A percentile compares a stretch with the other conserved stretches of the same genome.
Evolutionary conservation across 768 basidiomycete genomes (phyloP).

Genomic region (Roridomyces roridus): DNA sequence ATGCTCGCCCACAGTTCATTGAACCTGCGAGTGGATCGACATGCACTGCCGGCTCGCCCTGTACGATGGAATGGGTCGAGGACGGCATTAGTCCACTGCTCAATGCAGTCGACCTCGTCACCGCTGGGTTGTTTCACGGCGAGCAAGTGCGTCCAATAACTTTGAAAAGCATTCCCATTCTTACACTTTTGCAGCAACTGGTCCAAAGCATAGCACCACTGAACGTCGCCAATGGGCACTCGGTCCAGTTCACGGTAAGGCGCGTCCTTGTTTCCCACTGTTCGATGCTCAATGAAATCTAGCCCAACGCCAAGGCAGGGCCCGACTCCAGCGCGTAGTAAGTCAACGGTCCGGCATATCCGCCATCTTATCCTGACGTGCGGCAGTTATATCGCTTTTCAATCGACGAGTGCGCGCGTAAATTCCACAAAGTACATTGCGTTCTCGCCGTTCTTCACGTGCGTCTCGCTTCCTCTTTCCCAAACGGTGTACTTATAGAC

Average conservation of each 20-base stretch:
- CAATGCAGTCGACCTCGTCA: constrained; percentile 52
- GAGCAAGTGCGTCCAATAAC: too few relatives aligned
- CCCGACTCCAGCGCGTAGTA: constrained; percentile 66
- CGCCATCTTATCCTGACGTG: constrained; percentile 5
- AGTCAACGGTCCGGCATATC: constrained; percentile 28
- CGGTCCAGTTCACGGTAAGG: constrained; percentile 64
- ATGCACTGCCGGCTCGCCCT: constrained; percentile 61
- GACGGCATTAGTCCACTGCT: constrained; percentile 59
- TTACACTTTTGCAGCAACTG: constrained; percentile 48
- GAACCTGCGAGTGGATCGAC: constrained; percentile 47
- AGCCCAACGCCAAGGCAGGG: constrained; percentile 65
- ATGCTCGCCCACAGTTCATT: constrained; percentile 44
- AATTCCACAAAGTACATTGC: constrained; percentile 41
- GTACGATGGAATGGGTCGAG: constrained; percentile 67
- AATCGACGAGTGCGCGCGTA: constrained; percentile 38
- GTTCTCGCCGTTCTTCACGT: constrained; percentile 67
- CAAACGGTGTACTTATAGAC: constrained; percentile 1
- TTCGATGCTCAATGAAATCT: constrained; percentile 1
- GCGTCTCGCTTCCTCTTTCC: constrained; percentile 24
- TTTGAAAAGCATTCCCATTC: too few relatives aligned
- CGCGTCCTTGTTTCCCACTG: neutral
- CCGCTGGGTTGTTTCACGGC: constrained; percentile 65
- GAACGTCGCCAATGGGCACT: constrained; percentile 52
- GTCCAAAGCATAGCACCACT: constrained; percentile 63
- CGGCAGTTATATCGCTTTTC: constrained; percentile 67